Conservation (phyloP, 1,284 basidiomycete genomes). For the Puccinia novopanici region DNA sequence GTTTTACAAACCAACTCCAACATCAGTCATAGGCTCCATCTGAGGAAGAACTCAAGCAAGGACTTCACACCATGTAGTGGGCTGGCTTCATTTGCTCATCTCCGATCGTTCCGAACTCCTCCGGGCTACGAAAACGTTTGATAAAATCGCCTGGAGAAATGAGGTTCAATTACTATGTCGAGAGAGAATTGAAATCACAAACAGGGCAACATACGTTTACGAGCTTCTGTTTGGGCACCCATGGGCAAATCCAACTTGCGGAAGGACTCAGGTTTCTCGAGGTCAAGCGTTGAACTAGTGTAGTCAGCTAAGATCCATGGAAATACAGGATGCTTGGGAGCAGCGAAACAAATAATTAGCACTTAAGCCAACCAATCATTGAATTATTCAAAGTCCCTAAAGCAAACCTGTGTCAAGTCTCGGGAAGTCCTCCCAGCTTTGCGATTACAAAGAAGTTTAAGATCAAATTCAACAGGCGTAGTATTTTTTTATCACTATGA, state of each 20-base stretch:
- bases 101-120: conserved; percentile 76
- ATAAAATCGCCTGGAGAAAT: conserved; percentile 56
- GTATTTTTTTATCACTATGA: background rate
- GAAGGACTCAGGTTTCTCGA: conserved; percentile 69
- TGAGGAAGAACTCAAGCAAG: conserved; percentile 2
- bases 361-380: background rate
- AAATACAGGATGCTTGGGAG: conserved; percentile 72
- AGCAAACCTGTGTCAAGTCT: conserved; percentile 41
- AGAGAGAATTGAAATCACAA: background rate
- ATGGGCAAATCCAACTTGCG: conserved; percentile 83
- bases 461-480: background rate
- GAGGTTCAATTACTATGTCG: background rate
- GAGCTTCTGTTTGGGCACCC: conserved; percentile 79
- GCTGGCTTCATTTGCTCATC: conserved; percentile 65
- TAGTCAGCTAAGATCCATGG: conserved; percentile 89
- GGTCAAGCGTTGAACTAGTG: conserved; percentile 71
- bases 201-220: conserved; percentile 57
- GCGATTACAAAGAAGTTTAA: background rate
- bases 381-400: conserved; percentile 68
- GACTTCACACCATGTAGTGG: conserved; percentile 12
- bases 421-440: conserved; percentile 48
- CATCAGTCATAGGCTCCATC: conserved; percentile 62
- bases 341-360: conserved; percentile 1
- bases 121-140: conserved; percentile 71
- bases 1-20: conserved; percentile 21